Evolutionary conservation across 192 early-diverging fungal species (phyloP).

Genomic region (Backusella morwellensis): DNA sequence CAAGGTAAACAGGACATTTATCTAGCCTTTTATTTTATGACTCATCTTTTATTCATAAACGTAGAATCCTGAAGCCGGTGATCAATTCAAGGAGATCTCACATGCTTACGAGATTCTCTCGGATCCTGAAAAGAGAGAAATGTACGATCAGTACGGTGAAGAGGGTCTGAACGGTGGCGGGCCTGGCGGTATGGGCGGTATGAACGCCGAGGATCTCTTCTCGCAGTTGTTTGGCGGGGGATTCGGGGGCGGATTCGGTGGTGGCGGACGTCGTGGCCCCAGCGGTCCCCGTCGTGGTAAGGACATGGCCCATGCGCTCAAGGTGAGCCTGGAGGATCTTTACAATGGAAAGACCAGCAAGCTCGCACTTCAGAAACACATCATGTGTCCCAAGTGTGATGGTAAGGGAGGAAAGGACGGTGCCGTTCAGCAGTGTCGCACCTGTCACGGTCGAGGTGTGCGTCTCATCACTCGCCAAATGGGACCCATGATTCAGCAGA

Average conservation of each 20-base stretch:
- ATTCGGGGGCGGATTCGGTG: slow-evolving; percentile 71
- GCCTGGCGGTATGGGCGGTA: slow-evolving; percentile 53
- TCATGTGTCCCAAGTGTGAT: slow-evolving; percentile 89
- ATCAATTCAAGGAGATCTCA: slow-evolving; percentile 97
- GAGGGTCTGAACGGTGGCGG: slow-evolving; percentile 84
- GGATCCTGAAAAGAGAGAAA: slow-evolving; percentile 83
- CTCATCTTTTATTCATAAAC: background rate
- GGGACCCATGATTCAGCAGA: slow-evolving; percentile 99
- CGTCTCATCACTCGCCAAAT: slow-evolving; percentile 90
- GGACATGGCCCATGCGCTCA: slow-evolving; percentile 87
- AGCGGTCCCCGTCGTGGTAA: slow-evolving; percentile 90
- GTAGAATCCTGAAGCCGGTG: slow-evolving; percentile 84
- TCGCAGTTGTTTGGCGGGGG: slow-evolving; percentile 94
- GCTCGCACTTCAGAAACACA: slow-evolving; percentile 93
- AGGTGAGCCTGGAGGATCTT: slow-evolving; percentile 84
- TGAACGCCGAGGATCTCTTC: slow-evolving; percentile 94
- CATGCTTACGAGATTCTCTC: slow-evolving; percentile 97
- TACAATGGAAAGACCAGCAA: slow-evolving; percentile 91
- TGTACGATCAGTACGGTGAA: slow-evolving; percentile 96
- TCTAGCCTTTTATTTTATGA: background rate
- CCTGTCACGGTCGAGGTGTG: slow-evolving; percentile 90
- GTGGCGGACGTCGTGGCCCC: slow-evolving; percentile 31
- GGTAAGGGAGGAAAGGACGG: slow-evolving; percentile 97
- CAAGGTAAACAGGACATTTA: slow-evolving; percentile 49
- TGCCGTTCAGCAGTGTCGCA: slow-evolving; percentile 77